These are phyloP conservation scores for Gloeostereum incarnatum DNA, from an alignment of 768 basidiomycete species.

Conservation along the genomic window DNA sequence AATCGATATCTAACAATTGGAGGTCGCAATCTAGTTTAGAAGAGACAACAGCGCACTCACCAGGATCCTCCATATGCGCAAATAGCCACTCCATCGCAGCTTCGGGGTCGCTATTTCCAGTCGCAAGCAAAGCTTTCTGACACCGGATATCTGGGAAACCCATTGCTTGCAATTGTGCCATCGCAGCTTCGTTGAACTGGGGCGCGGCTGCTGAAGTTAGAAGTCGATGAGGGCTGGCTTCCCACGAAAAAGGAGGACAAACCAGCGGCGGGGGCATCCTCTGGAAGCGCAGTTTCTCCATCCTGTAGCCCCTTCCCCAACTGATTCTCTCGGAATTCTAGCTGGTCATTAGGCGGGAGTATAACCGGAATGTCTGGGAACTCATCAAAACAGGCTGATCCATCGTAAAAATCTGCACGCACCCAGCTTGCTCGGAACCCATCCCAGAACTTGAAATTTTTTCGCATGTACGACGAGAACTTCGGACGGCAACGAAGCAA, in stretches of 20 bases:
- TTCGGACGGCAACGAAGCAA: conserved; percentile 85
- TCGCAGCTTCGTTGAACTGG: conserved; percentile 63
- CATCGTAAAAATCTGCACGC: conserved; percentile 11
- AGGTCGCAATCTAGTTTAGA: not conserved
- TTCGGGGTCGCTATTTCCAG: conserved; percentile 67
- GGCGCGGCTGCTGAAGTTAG: conserved; percentile 29
- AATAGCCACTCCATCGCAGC: conserved; percentile 96
- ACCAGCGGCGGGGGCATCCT: conserved; percentile 30
- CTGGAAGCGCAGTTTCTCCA: conserved; percentile 61
- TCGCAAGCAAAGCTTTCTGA: conserved; percentile 86
- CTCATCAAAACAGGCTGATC: not conserved
- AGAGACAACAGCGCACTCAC: conserved; percentile 24
- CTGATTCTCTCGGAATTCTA: conserved; percentile 52
- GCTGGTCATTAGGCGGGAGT: conserved; percentile 45
- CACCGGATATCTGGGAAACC: conserved; percentile 84
- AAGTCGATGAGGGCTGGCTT: not conserved
- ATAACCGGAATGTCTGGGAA: conserved; percentile 74
- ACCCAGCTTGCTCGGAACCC: conserved; percentile 96
- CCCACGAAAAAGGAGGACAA: not conserved
- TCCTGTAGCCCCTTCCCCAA: conserved; percentile 63
- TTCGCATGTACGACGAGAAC: conserved; percentile 84
- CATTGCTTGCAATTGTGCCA: conserved; percentile 79
- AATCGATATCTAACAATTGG: conserved; percentile 78
- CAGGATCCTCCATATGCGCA: conserved; percentile 88
- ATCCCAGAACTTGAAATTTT: conserved; percentile 92